phyloP scores from a whole-genome alignment of 805 yeast species.

The Lipomyces lipofer region DNA sequence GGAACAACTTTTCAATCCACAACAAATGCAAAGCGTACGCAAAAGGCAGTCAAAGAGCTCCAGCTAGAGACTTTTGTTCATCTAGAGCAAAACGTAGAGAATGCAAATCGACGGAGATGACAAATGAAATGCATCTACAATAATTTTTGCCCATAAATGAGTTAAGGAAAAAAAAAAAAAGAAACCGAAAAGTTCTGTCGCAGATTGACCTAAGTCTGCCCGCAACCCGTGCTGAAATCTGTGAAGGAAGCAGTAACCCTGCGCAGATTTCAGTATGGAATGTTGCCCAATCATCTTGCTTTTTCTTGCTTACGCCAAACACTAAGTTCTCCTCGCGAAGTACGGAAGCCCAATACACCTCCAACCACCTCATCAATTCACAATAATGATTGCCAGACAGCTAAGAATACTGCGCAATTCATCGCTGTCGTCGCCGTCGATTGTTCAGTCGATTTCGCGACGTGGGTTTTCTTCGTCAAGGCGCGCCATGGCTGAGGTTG shows the following conservation, averaged over 20 bases:
- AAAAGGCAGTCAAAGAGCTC: constrained; percentile 13
- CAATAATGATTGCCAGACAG: constrained; percentile 24
- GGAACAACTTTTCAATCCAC: constrained; percentile 29
- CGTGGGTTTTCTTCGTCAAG: constrained; percentile 43
- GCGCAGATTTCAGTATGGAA: no score
- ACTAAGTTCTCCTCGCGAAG: no score
- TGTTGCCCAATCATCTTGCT: no score
- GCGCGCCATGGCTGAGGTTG: constrained; percentile 53
- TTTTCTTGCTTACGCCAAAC: no score
- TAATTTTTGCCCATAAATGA: constrained; percentile 30
- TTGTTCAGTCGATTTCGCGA: not conserved
- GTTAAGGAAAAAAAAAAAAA: constrained; percentile 9
- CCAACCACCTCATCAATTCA: not conserved
- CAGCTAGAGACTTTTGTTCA: constrained; percentile 32
- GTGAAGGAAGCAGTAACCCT: no score
- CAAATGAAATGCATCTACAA: constrained; percentile 24
- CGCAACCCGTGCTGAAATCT: not conserved
- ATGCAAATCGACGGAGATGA: constrained; percentile 5
- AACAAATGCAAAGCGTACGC: not conserved
- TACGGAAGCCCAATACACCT: no score
- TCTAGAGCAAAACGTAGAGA: constrained; percentile 35
- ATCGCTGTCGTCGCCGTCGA: constrained; percentile 1
- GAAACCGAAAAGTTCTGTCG: not conserved
- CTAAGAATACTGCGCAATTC: constrained; percentile 10
- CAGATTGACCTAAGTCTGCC: not conserved